These are phyloP conservation scores for Flagelloscypha sp. DNA, from an alignment of 768 basidiomycete genomes.

Conservation along the genomic window DNA sequence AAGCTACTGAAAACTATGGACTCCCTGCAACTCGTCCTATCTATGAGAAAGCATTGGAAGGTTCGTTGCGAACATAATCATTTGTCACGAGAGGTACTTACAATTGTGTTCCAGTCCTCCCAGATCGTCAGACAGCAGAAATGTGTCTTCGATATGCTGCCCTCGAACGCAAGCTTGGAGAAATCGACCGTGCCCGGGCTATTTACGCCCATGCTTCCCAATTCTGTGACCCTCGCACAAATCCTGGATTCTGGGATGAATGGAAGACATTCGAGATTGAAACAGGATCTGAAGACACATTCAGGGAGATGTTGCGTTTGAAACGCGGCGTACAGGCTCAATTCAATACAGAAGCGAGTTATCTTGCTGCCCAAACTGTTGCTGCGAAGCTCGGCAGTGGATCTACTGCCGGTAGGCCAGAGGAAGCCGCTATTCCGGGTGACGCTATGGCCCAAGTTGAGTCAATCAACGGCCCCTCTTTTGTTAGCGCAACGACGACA, in stretches of 20 bases:
- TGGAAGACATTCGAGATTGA: conserved; percentile 99
- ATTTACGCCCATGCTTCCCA: conserved; percentile 97
- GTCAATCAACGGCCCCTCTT: conserved; percentile 52
- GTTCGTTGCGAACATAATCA: conserved; percentile 16
- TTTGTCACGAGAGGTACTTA: too few relatives aligned
- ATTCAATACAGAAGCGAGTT: conserved; percentile 95
- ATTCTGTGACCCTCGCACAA: conserved; percentile 93
- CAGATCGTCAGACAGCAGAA: conserved; percentile 89
- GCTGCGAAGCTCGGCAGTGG: conserved; percentile 59
- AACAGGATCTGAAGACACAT: conserved; percentile 97
- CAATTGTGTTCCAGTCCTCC: conserved; percentile 44
- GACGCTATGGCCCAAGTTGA: conserved; percentile 84
- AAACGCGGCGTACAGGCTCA: conserved; percentile 97
- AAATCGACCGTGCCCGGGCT: conserved; percentile 94
- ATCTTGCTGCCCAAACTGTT: conserved; percentile 84
- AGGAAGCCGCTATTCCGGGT: conserved; percentile 32
- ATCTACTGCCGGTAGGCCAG: conserved; percentile 35
- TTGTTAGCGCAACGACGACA: conserved; percentile 68
- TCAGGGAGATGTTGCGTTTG: conserved; percentile 91
- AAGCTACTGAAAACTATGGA: conserved; percentile 92
- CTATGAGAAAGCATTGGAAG: conserved; percentile 90
- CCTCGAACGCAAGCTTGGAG: conserved; percentile 94
- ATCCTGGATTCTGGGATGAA: conserved; percentile 90
- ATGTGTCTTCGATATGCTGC: conserved; percentile 96
- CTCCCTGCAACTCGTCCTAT: conserved; percentile 93